Base-by-base conservation (phyloP, 305 asterid species). In the Fraxinus sp. region DNA sequence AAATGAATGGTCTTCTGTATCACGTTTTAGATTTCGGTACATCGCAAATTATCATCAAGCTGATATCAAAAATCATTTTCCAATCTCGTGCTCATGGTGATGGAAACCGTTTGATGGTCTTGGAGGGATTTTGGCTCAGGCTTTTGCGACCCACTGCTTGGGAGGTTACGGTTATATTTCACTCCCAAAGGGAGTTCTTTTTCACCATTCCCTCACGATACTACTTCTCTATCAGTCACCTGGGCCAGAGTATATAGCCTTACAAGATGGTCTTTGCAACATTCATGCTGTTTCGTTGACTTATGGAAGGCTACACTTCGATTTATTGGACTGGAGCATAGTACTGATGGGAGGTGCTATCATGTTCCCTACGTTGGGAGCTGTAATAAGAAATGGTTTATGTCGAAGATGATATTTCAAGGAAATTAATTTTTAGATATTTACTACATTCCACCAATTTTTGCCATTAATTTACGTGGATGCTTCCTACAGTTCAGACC, bases 1-100 rank as follows among this genome's bases (percentile, higher is more conserved):
- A 46, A 46, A 46, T 46, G 57, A 46, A 46, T 46, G 57, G 5
- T 46, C 57, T 46, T 46, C 57, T 46, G 57, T 13, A 13, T 11
- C 57, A 4, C 5, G 57, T 0, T 41, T 41, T 41, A 41, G 49
- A 41, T 41, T 41, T 41, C 1, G 14, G 49, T 46, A 46, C 57
- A 46, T 46, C 18, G 3, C 55, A 46, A 46, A 46, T 13, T 46
- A 11, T 46, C 18, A 74, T 4, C 22, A 7, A 2, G 90, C 90
- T 13, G 86, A 89, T 18, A 71, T 89, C 5, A 83, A 83, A 22
- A 77, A 85, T 85, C 32, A 83, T 86, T 46, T 88, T 86, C 30
- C 49, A 78, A 82, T n/a, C 90, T 87, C 6, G 18, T 46, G 57
- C 57, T 3, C 6, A 4, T 46, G 88, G 85, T 1, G 90, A 88